Conservation (phyloP, 2,329 filamentous ascomycete species). For the Ophiocordyceps camponoti-rufipedis region DNA sequence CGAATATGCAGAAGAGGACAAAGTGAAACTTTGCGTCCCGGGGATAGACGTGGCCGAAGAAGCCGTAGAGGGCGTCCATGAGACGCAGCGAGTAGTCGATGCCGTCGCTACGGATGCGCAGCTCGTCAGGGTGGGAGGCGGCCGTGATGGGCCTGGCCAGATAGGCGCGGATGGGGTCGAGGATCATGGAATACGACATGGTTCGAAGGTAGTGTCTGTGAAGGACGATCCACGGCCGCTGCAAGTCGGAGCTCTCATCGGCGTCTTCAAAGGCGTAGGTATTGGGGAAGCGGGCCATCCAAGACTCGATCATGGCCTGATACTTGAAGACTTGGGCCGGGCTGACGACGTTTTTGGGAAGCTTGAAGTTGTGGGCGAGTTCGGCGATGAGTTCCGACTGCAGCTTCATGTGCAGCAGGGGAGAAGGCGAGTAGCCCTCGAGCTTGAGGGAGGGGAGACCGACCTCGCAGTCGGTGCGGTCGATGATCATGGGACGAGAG, state of each 20-base stretch:
- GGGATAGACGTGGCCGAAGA: constrained; percentile 24
- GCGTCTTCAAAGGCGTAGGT: constrained; percentile 19
- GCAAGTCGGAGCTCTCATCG: constrained; percentile 19
- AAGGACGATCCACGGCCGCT: constrained; percentile 21
- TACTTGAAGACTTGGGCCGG: constrained; percentile 10
- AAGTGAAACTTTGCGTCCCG: constrained; percentile 30
- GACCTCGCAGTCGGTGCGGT: constrained; percentile 10
- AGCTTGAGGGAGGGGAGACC: constrained; percentile 11
- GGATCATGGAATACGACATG: constrained; percentile 24
- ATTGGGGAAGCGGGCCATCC: constrained; percentile 21
- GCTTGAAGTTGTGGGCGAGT: constrained; percentile 8
- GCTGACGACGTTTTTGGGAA: constrained; percentile 9
- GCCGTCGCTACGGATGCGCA: constrained; percentile 18
- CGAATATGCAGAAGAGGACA: constrained; percentile 31
- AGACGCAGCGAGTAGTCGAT: constrained; percentile 23
- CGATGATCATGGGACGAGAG: constrained; percentile 11
- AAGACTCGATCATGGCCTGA: constrained; percentile 16
- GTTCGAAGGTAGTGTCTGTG: constrained; percentile 26
- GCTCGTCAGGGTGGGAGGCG: constrained; percentile 11
- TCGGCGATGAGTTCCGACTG: constrained; percentile 9
- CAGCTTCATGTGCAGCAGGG: constrained; percentile 13
- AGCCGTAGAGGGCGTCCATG: constrained; percentile 17
- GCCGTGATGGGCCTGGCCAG: constrained; percentile 18
- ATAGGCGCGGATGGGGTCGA: constrained; percentile 26
- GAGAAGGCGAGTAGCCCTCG: constrained; percentile 9